These are phyloP conservation scores for Emydomyces testavorans DNA, from an alignment of 2,329 filamentous ascomycete species.

Conservation along the genomic window DNA sequence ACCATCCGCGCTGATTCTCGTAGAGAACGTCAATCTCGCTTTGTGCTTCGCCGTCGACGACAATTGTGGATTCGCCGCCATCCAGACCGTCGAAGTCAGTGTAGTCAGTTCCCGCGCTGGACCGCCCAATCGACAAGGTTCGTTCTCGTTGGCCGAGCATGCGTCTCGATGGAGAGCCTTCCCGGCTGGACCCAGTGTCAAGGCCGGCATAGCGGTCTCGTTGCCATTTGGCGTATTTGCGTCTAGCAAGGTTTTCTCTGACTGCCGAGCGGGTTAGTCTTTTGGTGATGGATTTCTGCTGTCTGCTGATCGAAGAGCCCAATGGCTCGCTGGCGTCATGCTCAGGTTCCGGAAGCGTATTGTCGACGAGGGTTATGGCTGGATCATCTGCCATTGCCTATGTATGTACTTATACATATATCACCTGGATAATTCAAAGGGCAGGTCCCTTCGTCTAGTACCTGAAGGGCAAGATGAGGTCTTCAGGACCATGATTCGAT, in stretches of 20 bases:
- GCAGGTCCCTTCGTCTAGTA: not conserved
- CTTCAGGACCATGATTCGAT: not conserved
- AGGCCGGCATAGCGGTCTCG: conserved; percentile 41
- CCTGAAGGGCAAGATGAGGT: not conserved
- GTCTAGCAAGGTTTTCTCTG: conserved; percentile 30
- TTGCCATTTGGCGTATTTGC: conserved; percentile 42
- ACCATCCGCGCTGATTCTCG: conserved; percentile 86
- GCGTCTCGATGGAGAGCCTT: conserved; percentile 9
- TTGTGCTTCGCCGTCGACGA: conserved; percentile 20
- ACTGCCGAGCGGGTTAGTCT: conserved; percentile 28
- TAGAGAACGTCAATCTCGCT: conserved; percentile 73
- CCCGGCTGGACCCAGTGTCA: conserved; percentile 8
- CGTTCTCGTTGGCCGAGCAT: not conserved
- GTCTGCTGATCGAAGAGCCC: conserved; percentile 18
- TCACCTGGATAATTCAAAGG: not conserved
- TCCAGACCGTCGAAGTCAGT: conserved; percentile 5
- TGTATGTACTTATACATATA: no score
- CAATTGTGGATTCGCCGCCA: not conserved
- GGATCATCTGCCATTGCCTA: conserved; percentile 22
- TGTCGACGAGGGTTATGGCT: conserved; percentile 32
- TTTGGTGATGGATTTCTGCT: conserved; percentile 20
- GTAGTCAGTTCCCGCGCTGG: conserved; percentile 2
- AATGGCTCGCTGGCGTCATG: conserved; percentile 16
- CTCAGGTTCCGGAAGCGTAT: conserved; percentile 26
- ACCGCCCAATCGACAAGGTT: not conserved